These are phyloP conservation scores for Theobroma grandiflorum DNA, from an alignment of 441 rosid genomes.

Conservation along the genomic window DNA sequence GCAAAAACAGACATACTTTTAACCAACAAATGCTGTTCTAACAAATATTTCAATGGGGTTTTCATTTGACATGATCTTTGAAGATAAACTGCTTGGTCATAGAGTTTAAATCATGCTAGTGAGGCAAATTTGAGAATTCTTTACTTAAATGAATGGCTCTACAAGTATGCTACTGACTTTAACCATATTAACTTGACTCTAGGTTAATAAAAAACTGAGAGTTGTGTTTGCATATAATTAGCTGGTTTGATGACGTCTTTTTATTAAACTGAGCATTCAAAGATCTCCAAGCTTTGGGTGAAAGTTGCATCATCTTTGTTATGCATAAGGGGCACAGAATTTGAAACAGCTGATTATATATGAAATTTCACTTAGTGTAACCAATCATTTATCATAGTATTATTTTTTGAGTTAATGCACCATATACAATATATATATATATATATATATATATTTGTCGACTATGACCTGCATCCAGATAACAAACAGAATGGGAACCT, in stretches of 20 bases:
- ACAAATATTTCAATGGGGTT: neutral
- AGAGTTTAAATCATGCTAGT: neutral
- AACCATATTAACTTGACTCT: neutral
- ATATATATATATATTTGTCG: neutral
- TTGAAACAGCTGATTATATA: neutral
- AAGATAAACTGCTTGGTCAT: constrained; percentile 12
- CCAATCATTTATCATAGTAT: constrained; percentile 9
- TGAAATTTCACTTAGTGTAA: neutral
- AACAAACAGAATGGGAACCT: neutral
- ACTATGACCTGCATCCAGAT: neutral
- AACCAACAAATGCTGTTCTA: neutral
- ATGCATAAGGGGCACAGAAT: neutral
- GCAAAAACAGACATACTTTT: constrained; percentile 8
- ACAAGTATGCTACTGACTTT: neutral
- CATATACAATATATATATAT: no score
- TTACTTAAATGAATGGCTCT: neutral
- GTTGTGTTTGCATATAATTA: neutral
- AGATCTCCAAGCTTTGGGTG: neutral
- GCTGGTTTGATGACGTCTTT: neutral
- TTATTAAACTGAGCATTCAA: neutral
- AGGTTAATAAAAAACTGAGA: neutral
- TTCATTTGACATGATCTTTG: neutral
- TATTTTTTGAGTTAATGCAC: neutral
- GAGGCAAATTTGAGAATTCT: neutral
- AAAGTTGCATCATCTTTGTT: neutral